Evolutionary conservation across 192 early-diverging fungal species (phyloP), one percentile per base, ranked within the genome.

Genomic region (Mortierella alpina): DNA sequence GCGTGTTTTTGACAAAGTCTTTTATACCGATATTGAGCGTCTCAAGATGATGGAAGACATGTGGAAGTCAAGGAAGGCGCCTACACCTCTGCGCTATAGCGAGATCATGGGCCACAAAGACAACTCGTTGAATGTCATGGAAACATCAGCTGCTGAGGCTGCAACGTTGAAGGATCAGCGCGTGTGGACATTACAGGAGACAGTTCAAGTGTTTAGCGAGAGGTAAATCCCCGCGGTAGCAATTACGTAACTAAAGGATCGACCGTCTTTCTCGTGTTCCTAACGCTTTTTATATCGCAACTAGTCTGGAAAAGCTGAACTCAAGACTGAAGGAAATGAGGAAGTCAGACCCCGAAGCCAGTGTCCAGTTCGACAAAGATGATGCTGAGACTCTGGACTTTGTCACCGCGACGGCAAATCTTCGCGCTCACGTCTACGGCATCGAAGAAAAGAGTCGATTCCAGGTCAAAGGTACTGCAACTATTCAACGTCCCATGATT

Each of bases 301-400:
- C 31, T 49, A 93, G 93, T 82, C 53, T 91, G 39, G 45, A 82
- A 8, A 57, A 77, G 47, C 82, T 96, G 46, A 85, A 87, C 3
- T 41, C 69, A n/a, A 75, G 86, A 45, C 73, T 93, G 15, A 23
- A 84, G 11, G 63, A 84, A 0, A 81, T 83, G 52, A 72, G 86
- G 57, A 46, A 61, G 40, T 73, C 56, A 7, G 88, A 93, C 48
- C 72, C 91, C 0, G 82, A 90, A 31, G 84, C 83, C 40, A 69
- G 72, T 3, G 63, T 97, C 56, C 48, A 82, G 0, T 99, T 99
- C 86, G 98, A 99, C 79, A 99, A 99, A 83, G 98, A 99, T 83
- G 97, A 99, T 72, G 82, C 90, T 20, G 92, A 92, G 31, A 86
- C 92, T n/a, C 80, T 99, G 82, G 88, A 93, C 54, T 99, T 99